Evolutionary conservation across 192 early-diverging fungal species (phyloP), one percentile per base, ranked within the genome.

Genomic region (Umbelopsis ramanniana): DNA sequence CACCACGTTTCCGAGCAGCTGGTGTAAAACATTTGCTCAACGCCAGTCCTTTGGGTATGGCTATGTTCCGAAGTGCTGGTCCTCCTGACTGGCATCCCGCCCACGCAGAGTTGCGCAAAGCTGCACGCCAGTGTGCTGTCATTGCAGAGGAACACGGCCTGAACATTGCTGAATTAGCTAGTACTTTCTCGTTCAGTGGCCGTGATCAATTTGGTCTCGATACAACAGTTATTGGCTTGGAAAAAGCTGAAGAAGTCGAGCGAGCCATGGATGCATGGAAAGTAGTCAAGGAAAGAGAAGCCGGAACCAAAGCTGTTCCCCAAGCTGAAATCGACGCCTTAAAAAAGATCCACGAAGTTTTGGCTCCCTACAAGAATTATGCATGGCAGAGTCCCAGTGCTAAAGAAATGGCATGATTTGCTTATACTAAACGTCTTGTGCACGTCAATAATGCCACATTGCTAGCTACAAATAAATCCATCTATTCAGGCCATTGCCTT

Each of bases 21-120:
- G 90, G 88, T 29, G 87, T 93, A 21, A 54, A 76, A 23, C 85
- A 82, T 10, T 43, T 93, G 45, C 82, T 90, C 48, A 89, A 87
- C 38, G 92, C 90, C 12, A 89, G 88, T 19, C 92, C 92, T 0
- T 70, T 93, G 43, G 87, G 86, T 15, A 93, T 93, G 92, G 92
- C 88, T 0, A 73, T 93, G 17, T 78, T 93, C 10, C 78, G 86
- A 19, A 74, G 79, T 9, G 70, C 76, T 12, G 76, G 72, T 3
- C 71, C 71, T 8, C 83, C 86, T 3, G 81, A 84, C 7, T 93
- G 92, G 92, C 92, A 93, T 70, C 92, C 92, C 11, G 89, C 89
- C 15, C 87, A 86, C 24, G 6, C 26, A 6, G 74, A 80, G 6
- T 79, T 92, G 24, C 82, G 76, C 19, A 17, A 70, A 23, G 87